Conservation (phyloP, 768 basidiomycete genomes). For the Termitomyces sp. region DNA sequence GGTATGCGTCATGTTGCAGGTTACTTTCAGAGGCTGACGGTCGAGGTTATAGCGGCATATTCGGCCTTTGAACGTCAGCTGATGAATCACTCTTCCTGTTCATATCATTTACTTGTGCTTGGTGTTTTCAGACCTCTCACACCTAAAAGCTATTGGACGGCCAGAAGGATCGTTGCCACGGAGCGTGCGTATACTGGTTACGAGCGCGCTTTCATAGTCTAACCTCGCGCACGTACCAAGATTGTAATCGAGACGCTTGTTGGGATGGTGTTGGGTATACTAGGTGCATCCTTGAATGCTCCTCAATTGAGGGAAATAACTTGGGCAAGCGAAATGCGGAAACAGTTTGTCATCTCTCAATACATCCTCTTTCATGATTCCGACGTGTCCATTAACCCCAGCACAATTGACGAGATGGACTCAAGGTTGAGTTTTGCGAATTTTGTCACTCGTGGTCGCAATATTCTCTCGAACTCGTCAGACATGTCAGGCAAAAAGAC, state of each 20-base stretch:
- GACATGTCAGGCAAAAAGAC: neutral
- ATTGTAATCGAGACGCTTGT: constrained; percentile 61
- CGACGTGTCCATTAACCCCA: constrained; percentile 21
- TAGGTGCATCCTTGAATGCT: constrained; percentile 69
- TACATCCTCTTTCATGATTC: constrained; percentile 1
- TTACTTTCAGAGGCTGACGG: constrained; percentile 5
- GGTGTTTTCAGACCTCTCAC: constrained; percentile 56
- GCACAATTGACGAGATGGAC: constrained; percentile 74
- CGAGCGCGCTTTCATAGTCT: neutral
- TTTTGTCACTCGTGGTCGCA: constrained; percentile 54
- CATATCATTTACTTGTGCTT: neutral
- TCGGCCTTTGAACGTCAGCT: constrained; percentile 75
- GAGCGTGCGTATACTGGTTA: constrained; percentile 37
- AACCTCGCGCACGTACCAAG: constrained; percentile 28
- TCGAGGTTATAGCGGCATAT: constrained; percentile 51
- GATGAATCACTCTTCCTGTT: neutral
- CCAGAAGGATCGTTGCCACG: constrained; percentile 62
- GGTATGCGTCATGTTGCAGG: constrained; percentile 29
- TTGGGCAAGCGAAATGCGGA: constrained; percentile 88
- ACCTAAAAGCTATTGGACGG: constrained; percentile 67
- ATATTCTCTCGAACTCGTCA: constrained; percentile 25
- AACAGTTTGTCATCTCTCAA: constrained; percentile 45
- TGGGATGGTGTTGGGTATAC: constrained; percentile 58
- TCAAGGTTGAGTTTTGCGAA: constrained; percentile 58
- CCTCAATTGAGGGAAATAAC: constrained; percentile 74